Conservation (phyloP, 2,329 filamentous ascomycete species). For the Thelonectria discophora region DNA sequence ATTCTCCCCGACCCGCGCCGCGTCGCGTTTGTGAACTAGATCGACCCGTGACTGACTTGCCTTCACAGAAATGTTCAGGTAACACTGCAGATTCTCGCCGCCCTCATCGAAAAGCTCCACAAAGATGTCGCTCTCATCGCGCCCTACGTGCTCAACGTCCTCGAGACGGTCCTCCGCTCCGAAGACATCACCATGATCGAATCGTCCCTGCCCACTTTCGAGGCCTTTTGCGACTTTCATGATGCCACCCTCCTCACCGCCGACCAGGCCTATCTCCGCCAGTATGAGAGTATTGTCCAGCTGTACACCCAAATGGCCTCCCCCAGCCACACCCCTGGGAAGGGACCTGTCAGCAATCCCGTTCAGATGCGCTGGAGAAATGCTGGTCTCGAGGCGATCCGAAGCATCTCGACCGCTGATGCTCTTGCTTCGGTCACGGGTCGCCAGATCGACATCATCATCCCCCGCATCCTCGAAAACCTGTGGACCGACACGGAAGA, state of each 20-base stretch:
- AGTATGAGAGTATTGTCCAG: slow-evolving; percentile 83
- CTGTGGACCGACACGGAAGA: slow-evolving; percentile 79
- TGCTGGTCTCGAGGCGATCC: slow-evolving; percentile 79
- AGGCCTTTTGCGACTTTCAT: slow-evolving; percentile 88
- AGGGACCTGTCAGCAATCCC: slow-evolving; percentile 70
- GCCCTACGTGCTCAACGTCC: slow-evolving; percentile 82
- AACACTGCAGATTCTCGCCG: slow-evolving; percentile 89
- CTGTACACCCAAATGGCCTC: slow-evolving; percentile 84
- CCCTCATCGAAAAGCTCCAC: slow-evolving; percentile 91
- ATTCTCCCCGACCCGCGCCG: background rate
- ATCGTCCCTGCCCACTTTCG: slow-evolving; percentile 85
- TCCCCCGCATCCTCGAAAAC: slow-evolving; percentile 89
- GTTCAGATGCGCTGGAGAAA: slow-evolving; percentile 82
- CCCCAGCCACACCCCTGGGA: slow-evolving; percentile 62
- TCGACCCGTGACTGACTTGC: slow-evolving; percentile 17
- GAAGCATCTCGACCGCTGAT: slow-evolving; percentile 81
- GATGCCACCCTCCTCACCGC: slow-evolving; percentile 86
- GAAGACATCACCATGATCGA: slow-evolving; percentile 93
- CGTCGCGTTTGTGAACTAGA: background rate
- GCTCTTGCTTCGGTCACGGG: slow-evolving; percentile 78
- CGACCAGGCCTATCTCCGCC: slow-evolving; percentile 81
- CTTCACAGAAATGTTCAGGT: slow-evolving; percentile 84
- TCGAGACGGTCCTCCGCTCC: slow-evolving; percentile 83
- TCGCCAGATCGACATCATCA: slow-evolving; percentile 78
- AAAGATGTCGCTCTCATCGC: slow-evolving; percentile 92